Conservation (phyloP, 192 early-diverging fungal genomes). For the Oehlia diaphana region DNA sequence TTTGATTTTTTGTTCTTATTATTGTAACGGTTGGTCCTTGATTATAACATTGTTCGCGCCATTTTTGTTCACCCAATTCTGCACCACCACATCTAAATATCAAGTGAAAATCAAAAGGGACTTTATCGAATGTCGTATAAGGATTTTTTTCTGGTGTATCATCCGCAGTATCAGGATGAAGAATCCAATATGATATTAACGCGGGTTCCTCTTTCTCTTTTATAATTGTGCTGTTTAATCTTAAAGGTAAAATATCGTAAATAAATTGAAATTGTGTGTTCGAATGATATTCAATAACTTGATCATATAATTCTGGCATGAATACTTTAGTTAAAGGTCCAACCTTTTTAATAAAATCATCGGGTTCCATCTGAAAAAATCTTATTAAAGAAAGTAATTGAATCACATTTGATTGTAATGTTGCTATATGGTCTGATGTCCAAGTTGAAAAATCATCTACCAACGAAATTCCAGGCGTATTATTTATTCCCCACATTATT, state of each 20-base stretch:
- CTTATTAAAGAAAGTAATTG: not conserved
- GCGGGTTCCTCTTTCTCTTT: constrained; percentile 5
- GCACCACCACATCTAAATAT: constrained; percentile 5
- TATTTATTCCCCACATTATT: constrained; percentile 19
- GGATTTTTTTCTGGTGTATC: not conserved
- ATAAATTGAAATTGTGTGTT: not conserved
- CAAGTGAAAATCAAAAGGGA: constrained; percentile 15
- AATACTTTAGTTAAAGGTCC: constrained; percentile 2
- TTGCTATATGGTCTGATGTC: not conserved
- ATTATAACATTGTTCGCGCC: constrained; percentile 4
- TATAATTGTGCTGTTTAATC: not conserved
- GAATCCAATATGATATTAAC: constrained; percentile 9
- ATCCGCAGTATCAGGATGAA: not conserved
- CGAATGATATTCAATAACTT: constrained; percentile 4
- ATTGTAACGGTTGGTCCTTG: not conserved
- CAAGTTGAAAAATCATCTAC: constrained; percentile 6
- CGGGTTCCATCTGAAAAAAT: constrained; percentile 3
- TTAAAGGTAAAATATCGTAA: constrained; percentile 1
- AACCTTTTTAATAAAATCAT: constrained; percentile 13
- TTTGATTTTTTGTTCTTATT: constrained; percentile 17
- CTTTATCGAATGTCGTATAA: not conserved
- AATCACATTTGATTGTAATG: constrained; percentile 12
- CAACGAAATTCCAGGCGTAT: constrained; percentile 1
- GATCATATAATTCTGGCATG: constrained; percentile 3
- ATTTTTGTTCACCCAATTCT: not conserved